These are phyloP conservation scores for Fragosphaeria purpurea DNA, from an alignment of 2,329 filamentous ascomycete species.

Conservation along the genomic window DNA sequence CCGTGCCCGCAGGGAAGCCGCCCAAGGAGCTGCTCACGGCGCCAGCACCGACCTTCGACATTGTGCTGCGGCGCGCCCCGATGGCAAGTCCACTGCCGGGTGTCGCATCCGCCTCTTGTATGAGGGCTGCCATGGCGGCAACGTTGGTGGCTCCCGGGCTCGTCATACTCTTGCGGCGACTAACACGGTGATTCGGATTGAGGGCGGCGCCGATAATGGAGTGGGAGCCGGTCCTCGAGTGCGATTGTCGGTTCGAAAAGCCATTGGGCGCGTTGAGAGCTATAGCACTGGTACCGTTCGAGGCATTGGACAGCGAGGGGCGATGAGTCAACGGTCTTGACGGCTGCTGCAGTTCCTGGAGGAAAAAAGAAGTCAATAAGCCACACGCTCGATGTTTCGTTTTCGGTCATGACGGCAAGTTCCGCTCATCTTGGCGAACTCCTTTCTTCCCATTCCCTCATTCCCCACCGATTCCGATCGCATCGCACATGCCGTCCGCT, in stretches of 20 bases:
- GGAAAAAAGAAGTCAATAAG: slow-evolving; percentile 10
- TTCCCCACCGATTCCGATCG: too few species aligned
- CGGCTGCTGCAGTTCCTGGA: slow-evolving; percentile 53
- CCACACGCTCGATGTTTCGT: slow-evolving; percentile 35
- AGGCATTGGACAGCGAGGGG: slow-evolving; percentile 47
- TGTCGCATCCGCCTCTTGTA: slow-evolving; percentile 55
- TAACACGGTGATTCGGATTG: slow-evolving; percentile 75
- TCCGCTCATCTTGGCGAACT: background rate
- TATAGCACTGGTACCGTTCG: slow-evolving; percentile 40
- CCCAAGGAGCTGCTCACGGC: slow-evolving; percentile 18
- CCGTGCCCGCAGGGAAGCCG: background rate
- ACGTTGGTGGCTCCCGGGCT: slow-evolving; percentile 60
- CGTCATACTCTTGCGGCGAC: slow-evolving; percentile 88
- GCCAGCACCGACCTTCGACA: slow-evolving; percentile 54
- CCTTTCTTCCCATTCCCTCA: background rate
- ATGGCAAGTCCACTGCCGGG: slow-evolving; percentile 47
- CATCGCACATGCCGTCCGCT: too few species aligned
- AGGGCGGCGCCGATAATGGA: slow-evolving; percentile 58
- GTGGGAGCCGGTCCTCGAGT: slow-evolving; percentile 70
- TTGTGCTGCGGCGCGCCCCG: slow-evolving; percentile 53
- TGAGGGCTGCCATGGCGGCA: slow-evolving; percentile 63
- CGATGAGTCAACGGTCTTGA: slow-evolving; percentile 59
- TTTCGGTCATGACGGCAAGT: background rate
- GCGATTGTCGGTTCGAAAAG: slow-evolving; percentile 49
- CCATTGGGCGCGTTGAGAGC: slow-evolving; percentile 43